These are phyloP conservation scores for Warburgia ugandensis DNA, from an alignment of 164 flowering plant species.

Conservation along the genomic window DNA sequence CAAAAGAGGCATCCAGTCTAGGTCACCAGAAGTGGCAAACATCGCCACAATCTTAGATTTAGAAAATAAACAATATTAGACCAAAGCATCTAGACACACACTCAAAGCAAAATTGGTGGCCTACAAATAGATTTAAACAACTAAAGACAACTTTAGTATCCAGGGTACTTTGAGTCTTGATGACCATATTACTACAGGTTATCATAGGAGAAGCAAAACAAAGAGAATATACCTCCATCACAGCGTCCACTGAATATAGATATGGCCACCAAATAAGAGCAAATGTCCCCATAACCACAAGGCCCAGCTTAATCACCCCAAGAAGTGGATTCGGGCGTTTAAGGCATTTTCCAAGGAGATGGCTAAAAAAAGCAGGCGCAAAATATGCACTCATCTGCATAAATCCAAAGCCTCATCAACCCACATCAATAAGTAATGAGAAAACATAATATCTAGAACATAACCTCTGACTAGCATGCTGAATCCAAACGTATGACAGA, in stretches of 20 bases:
- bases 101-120: background rate
- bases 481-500: too few species aligned
- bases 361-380: conserved; percentile 93
- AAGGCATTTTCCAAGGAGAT: conserved; percentile 77
- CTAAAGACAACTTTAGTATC: too few species aligned
- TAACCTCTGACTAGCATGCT: too few species aligned
- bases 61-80: too few species aligned
- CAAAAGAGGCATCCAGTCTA: background rate
- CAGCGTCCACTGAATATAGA: conserved; percentile 52
- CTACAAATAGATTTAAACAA: too few species aligned
- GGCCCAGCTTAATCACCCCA: conserved; percentile 61
- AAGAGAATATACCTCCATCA: conserved; percentile 37
- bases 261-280: conserved; percentile 88
- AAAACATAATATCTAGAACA: too few species aligned
- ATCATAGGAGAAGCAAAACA: background rate
- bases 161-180: too few species aligned
- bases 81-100: background rate
- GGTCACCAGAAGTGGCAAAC: too few species aligned
- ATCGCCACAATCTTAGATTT: too few species aligned
- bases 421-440: too few species aligned
- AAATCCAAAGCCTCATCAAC: background rate
- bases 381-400: conserved; percentile 93
- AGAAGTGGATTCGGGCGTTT: conserved; percentile 52
- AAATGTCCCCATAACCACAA: conserved; percentile 74
- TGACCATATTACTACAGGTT: background rate